Evolutionary conservation across 441 rosid genomes (phyloP).

Genomic region (Rhodomyrtus psidioides): DNA sequence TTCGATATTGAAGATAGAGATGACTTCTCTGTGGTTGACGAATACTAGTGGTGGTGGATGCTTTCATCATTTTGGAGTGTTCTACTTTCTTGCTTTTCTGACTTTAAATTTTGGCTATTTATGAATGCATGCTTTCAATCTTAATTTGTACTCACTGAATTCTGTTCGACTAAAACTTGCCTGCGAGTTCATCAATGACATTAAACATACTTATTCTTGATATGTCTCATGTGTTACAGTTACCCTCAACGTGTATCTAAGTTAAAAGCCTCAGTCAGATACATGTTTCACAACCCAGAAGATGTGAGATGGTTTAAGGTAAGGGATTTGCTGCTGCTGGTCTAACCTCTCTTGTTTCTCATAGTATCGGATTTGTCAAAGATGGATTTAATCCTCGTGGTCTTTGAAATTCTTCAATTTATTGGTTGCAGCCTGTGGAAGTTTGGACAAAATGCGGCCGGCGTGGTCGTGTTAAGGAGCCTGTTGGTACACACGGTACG

Average conservation of each 20-base stretch:
- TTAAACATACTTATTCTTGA: not conserved
- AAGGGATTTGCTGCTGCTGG: not conserved
- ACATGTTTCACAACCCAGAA: slow-evolving; percentile 88
- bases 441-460: slow-evolving; percentile 81
- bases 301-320: slow-evolving; percentile 99
- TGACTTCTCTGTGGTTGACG: not conserved
- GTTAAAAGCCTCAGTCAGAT: slow-evolving; percentile 71
- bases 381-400: not conserved
- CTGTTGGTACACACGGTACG: slow-evolving; percentile 89
- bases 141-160: not conserved
- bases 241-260: slow-evolving; percentile 95
- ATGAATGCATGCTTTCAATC: not conserved
- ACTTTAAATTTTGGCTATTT: not conserved
- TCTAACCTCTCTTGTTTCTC: not conserved
- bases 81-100: not conserved
- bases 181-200: not conserved
- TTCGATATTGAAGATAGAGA: not conserved
- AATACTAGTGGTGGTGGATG: not conserved
- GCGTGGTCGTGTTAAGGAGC: slow-evolving; percentile 91
- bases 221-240: slow-evolving; percentile 34
- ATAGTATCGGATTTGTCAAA: not conserved
- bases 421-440: slow-evolving; percentile 71
- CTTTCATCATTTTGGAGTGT: not conserved
- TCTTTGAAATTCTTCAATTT: not conserved
- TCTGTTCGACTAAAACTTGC: not conserved